These are phyloP conservation scores for Mucor piriformis DNA, from an alignment of 371 early-diverging fungal species.

Conservation along the genomic window DNA sequence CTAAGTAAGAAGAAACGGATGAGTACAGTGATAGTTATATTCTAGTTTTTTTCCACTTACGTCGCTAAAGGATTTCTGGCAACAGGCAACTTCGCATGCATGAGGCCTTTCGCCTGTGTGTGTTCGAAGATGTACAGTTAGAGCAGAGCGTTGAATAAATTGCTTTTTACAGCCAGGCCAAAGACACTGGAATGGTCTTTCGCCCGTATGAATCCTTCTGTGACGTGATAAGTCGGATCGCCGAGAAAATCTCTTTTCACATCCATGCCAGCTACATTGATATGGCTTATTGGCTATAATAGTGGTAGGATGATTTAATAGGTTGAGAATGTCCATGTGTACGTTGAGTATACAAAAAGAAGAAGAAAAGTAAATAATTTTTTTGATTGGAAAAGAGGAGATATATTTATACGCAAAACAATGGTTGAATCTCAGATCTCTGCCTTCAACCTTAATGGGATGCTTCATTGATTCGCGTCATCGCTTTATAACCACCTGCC, in stretches of 20 bases:
- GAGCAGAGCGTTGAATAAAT: conserved; percentile 79
- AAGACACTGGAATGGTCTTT: conserved; percentile 69
- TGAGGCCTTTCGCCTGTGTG: conserved; percentile 85
- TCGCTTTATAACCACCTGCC: too few species aligned
- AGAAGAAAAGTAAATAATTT: neutral
- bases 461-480: too few species aligned
- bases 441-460: too few species aligned
- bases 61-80: conserved; percentile 66
- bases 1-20: conserved; percentile 14
- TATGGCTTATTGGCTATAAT: conserved; percentile 40
- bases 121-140: conserved; percentile 79
- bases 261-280: conserved; percentile 64
- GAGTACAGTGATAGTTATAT: neutral
- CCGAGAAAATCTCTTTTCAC: conserved; percentile 74
- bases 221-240: conserved; percentile 78
- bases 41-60: conserved; percentile 12
- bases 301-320: conserved; percentile 19
- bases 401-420: conserved; percentile 1
- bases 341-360: neutral
- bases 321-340: conserved; percentile 26
- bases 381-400: neutral
- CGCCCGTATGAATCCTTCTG: conserved; percentile 77
- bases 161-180: conserved; percentile 71
- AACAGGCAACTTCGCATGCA: conserved; percentile 60
- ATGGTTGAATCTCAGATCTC: neutral